Evolutionary conservation across 164 flowering plant genomes (phyloP).

Genomic region (Aristolochia californica): DNA sequence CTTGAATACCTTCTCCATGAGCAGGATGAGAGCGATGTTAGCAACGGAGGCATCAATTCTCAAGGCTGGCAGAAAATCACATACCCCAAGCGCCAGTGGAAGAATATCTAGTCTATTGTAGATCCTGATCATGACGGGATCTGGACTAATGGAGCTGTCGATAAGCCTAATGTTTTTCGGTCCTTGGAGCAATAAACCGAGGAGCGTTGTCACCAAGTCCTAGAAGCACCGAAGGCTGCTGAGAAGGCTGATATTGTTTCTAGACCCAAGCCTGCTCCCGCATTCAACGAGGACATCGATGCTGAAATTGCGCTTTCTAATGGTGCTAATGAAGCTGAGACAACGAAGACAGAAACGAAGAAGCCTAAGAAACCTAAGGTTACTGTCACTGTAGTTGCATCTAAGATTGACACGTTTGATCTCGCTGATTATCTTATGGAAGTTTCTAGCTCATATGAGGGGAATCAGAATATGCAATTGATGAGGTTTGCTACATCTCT

Average conservation of each 20-base stretch:
- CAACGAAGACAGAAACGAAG: slow-evolving; percentile 29
- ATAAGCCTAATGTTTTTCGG: slow-evolving; percentile 20
- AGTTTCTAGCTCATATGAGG: slow-evolving; percentile 37
- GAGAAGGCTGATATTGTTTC: slow-evolving; percentile 3
- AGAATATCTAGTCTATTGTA: slow-evolving; percentile 3
- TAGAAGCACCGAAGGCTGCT: slow-evolving; percentile 23
- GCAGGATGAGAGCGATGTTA: background rate
- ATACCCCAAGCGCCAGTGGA: slow-evolving; percentile 44
- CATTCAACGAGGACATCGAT: slow-evolving; percentile 13
- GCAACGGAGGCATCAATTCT: slow-evolving; percentile 13
- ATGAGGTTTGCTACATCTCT: slow-evolving; percentile 69
- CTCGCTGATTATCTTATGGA: slow-evolving; percentile 37
- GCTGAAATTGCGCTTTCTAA: slow-evolving; percentile 10
- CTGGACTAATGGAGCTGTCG: slow-evolving; percentile 1
- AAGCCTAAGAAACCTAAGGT: slow-evolving; percentile 39
- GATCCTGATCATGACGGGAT: slow-evolving; percentile 2
- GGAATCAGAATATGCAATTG: slow-evolving; percentile 53
- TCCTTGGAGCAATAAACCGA: slow-evolving; percentile 30
- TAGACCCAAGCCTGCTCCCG: background rate
- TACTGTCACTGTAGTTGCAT: slow-evolving; percentile 36
- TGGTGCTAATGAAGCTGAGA: slow-evolving; percentile 10
- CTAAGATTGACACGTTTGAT: slow-evolving; percentile 33
- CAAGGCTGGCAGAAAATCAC: slow-evolving; percentile 89
- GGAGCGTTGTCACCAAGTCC: slow-evolving; percentile 19
- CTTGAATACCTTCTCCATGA: background rate